Conservation (phyloP, 176 grass and related monocot species). For the Pontederia crassipes region DNA sequence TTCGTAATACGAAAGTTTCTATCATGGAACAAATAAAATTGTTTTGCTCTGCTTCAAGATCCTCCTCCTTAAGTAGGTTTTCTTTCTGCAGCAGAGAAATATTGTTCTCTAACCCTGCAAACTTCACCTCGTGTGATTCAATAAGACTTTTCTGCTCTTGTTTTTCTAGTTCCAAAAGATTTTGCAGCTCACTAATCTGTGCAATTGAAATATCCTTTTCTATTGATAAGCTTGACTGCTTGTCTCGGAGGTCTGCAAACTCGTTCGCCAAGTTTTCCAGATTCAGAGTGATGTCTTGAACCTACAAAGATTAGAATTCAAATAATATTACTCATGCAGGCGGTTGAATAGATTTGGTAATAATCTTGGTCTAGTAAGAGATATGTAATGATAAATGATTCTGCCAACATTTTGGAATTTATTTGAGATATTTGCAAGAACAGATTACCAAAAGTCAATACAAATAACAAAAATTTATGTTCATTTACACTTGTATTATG, state of each 20-base stretch:
- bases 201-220: conserved; percentile 56
- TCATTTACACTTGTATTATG: too few relatives aligned
- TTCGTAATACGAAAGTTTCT: conserved; percentile 3
- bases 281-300: conserved; percentile 25
- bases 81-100: not conserved
- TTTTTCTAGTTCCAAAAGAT: conserved; percentile 42
- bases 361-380: not conserved
- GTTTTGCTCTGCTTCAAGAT: conserved; percentile 1
- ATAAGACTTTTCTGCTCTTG: conserved; percentile 34
- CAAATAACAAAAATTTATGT: too few relatives aligned
- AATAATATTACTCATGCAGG: not conserved
- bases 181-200: conserved; percentile 49
- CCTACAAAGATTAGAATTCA: conserved; percentile 20
- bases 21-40: not conserved
- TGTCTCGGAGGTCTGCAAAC: conserved; percentile 38
- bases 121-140: conserved; percentile 36
- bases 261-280: conserved; percentile 49
- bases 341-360: not conserved
- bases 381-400: not conserved
- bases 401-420: not conserved
- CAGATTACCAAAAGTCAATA: too few relatives aligned
- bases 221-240: conserved; percentile 35
- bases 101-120: conserved; percentile 12
- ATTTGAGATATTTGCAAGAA: not conserved
- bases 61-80: not conserved